Conservation (phyloP, 192 early-diverging fungal species). For the Coemansia sp. region DNA sequence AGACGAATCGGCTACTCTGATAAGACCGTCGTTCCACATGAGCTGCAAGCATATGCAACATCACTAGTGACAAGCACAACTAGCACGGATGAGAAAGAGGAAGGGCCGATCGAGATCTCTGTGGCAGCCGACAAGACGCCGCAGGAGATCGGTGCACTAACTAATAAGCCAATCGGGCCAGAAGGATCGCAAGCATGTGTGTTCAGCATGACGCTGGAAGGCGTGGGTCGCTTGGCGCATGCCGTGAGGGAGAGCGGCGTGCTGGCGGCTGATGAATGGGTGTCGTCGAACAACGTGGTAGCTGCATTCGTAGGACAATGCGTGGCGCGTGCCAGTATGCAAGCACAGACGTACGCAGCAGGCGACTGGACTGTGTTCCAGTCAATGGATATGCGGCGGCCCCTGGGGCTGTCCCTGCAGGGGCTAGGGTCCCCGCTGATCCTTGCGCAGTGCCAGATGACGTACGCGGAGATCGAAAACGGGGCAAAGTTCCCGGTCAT, state of each 20-base stretch:
- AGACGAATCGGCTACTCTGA: too few species aligned
- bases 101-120: conserved; percentile 26
- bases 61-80: neutral
- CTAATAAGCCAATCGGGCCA: conserved; percentile 4
- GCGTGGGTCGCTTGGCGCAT: too few species aligned
- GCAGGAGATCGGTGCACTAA: conserved; percentile 3
- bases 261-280: conserved; percentile 27
- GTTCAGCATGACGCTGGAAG: conserved; percentile 19
- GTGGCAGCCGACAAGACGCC: conserved; percentile 32
- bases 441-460: conserved; percentile 27
- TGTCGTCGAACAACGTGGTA: conserved; percentile 40
- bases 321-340: conserved; percentile 36
- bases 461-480: neutral
- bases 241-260: conserved; percentile 24
- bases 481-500: conserved; percentile 2
- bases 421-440: conserved; percentile 49
- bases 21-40: too few species aligned
- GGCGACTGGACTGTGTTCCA: conserved; percentile 46
- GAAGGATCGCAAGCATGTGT: conserved; percentile 16
- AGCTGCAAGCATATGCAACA: neutral
- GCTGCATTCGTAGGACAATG: conserved; percentile 27
- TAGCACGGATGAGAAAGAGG: neutral
- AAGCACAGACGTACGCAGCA: conserved; percentile 20
- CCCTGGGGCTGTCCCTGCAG: conserved; percentile 18
- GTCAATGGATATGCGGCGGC: conserved; percentile 43